Conservation (phyloP, 352 stramenopile genomes). For the Aphanomyces invadans region DNA sequence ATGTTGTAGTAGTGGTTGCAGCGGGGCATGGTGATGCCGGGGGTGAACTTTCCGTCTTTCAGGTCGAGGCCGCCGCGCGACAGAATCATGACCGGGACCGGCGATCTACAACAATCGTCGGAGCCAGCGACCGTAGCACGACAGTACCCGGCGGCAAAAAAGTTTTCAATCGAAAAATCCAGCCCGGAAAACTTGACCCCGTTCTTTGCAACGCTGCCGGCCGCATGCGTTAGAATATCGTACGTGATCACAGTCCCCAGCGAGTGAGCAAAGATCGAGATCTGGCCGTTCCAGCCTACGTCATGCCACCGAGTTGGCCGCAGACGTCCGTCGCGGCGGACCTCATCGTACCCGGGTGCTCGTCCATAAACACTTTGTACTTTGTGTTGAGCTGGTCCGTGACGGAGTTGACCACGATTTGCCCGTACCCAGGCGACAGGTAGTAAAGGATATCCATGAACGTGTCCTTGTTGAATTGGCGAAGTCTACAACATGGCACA, state of each 20-base stretch:
- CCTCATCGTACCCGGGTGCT: slow-evolving; percentile 55
- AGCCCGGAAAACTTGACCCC: slow-evolving; percentile 70
- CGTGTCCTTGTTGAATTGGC: slow-evolving; percentile 91
- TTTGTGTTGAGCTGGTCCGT: slow-evolving; percentile 30
- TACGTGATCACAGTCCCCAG: slow-evolving; percentile 89
- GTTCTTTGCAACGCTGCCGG: slow-evolving; percentile 51
- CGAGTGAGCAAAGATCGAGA: slow-evolving; percentile 87
- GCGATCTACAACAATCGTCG: slow-evolving; percentile 39
- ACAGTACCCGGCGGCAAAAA: slow-evolving; percentile 69
- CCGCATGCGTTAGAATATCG: slow-evolving; percentile 82
- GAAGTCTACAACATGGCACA: too few species aligned
- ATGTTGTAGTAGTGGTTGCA: slow-evolving; percentile 86
- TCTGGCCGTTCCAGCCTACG: slow-evolving; percentile 67
- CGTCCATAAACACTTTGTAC: slow-evolving; percentile 36
- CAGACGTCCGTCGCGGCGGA: background rate
- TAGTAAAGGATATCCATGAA: slow-evolving; percentile 93
- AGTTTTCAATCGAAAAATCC: slow-evolving; percentile 82
- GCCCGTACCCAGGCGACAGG: slow-evolving; percentile 85
- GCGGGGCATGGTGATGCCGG: slow-evolving; percentile 70
- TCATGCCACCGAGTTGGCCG: background rate
- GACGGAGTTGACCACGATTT: slow-evolving; percentile 89
- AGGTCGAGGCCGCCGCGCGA: slow-evolving; percentile 73
- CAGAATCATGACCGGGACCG: slow-evolving; percentile 76
- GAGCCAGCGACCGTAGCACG: background rate
- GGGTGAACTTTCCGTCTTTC: slow-evolving; percentile 58